These are phyloP conservation scores for Penicillium lagena DNA, from an alignment of 495 filamentous ascomycete species.

Conservation along the genomic window DNA sequence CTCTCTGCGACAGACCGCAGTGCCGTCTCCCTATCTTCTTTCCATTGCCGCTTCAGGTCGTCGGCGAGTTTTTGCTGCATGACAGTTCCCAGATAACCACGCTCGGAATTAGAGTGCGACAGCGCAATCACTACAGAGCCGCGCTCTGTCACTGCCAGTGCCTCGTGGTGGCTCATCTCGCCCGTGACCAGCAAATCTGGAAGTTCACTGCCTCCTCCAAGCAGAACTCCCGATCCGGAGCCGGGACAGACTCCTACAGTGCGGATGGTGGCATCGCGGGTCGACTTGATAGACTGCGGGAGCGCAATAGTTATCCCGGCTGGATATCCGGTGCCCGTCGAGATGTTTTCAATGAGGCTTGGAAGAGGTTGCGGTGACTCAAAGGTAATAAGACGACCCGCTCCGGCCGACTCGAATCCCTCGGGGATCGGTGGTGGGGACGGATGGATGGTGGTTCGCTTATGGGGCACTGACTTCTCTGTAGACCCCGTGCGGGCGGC, in stretches of 20 bases:
- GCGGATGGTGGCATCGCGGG: slow-evolving; percentile 49
- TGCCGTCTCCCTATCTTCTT: slow-evolving; percentile 31
- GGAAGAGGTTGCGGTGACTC: slow-evolving; percentile 48
- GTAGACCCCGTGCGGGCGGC: too few species aligned
- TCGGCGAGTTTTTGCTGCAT: slow-evolving; percentile 59
- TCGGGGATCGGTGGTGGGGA: slow-evolving; percentile 35
- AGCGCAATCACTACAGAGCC: slow-evolving; percentile 79
- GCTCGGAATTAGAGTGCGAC: slow-evolving; percentile 88
- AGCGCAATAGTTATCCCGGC: slow-evolving; percentile 62
- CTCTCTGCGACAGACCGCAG: slow-evolving; percentile 21
- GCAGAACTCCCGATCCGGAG: slow-evolving; percentile 68
- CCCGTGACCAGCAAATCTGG: slow-evolving; percentile 82
- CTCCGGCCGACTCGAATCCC: slow-evolving; percentile 64
- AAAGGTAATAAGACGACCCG: slow-evolving; percentile 70
- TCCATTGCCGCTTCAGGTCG: slow-evolving; percentile 49
- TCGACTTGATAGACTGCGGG: slow-evolving; percentile 45
- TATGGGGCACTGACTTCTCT: slow-evolving; percentile 30
- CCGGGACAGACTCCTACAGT: slow-evolving; percentile 75
- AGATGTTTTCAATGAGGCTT: slow-evolving; percentile 56
- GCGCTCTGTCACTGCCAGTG: slow-evolving; percentile 77
- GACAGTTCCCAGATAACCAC: slow-evolving; percentile 67
- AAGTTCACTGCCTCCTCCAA: slow-evolving; percentile 48
- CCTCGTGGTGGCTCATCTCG: slow-evolving; percentile 88
- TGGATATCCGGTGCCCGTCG: slow-evolving; percentile 52
- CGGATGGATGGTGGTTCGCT: slow-evolving; percentile 46